Base-by-base conservation (phyloP, 1,139 yeast species). In the Zygosaccharomyces sapae region DNA sequence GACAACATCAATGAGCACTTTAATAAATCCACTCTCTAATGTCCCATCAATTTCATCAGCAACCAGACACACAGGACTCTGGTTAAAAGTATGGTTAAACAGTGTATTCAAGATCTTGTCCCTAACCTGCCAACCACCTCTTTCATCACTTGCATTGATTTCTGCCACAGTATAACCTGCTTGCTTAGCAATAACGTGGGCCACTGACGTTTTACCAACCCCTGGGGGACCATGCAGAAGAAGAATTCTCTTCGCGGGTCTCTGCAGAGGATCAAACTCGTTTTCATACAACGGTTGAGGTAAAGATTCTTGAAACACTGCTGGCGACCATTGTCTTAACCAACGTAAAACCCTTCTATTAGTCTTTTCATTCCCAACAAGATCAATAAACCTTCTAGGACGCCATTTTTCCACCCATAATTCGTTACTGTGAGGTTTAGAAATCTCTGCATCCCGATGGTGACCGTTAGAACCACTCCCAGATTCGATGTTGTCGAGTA, bases 41-140 rank as follows among this genome's bases (percentile, higher is more conserved):
- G 88, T 83, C 3, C 96, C 95, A 59, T 92, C 98, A 37, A 92
- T 77, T 63, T 92, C 97, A 66, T 92, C 97, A 6, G 90, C 85
- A 1, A 92, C 74, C 10, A 89, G 70, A 62, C 95, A 88, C 0
- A 86, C 80, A 0, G 96, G 96, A 49, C 76, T 80, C 9, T 49
- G 57, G 34, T 78, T 74, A 48, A 81, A 76, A 24, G 71, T 75
- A 52, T 83, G 81, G 19, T 86, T 76, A 6, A 83, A 80, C 45
- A 89, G 70, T 0, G 94, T 84, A 56, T 83, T 85, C 27, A 70
- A 70, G n/a, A 92, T 77, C 58, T 83, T 84, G 27, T 79, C 81
- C 46, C 70, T 71, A 1, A 83, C 80, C 3, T 69, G 65, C 3
- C 71, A 69, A 0, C 84, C 87, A 0, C 83, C 74, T 51, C 89